These are phyloP conservation scores for Lichenothelia convexa DNA, from an alignment of 495 filamentous ascomycete species.

Conservation along the genomic window DNA sequence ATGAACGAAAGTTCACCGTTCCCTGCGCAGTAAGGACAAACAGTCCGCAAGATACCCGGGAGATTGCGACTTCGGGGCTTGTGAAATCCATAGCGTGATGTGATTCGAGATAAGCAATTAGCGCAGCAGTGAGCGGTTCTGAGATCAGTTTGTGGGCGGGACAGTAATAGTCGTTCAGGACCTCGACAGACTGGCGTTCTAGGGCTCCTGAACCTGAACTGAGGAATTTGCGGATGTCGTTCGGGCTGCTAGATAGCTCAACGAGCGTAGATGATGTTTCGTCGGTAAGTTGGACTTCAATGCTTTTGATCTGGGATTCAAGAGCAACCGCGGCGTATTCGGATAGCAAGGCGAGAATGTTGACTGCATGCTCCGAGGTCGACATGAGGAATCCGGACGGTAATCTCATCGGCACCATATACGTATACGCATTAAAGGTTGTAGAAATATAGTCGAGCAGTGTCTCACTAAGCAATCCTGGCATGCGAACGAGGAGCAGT, in stretches of 20 bases:
- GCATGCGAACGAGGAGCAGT: slow-evolving; percentile 19
- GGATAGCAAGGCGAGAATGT: not conserved
- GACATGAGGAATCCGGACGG: slow-evolving; percentile 12
- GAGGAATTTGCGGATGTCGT: slow-evolving; percentile 15
- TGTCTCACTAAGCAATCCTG: slow-evolving; percentile 14
- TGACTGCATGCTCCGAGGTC: slow-evolving; percentile 11
- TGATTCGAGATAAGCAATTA: slow-evolving; percentile 12
- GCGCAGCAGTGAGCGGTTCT: slow-evolving; percentile 15
- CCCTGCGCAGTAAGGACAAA: slow-evolving; percentile 14
- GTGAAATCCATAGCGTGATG: slow-evolving; percentile 17
- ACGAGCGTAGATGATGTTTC: slow-evolving; percentile 9
- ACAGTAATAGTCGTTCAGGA: slow-evolving; percentile 2
- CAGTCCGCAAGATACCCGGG: slow-evolving; percentile 11
- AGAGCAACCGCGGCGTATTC: not conserved
- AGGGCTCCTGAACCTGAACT: slow-evolving; percentile 3
- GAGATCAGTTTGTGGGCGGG: not conserved
- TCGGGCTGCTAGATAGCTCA: slow-evolving; percentile 14
- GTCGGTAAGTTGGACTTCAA: slow-evolving; percentile 18
- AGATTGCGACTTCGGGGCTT: slow-evolving; percentile 12
- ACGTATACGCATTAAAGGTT: slow-evolving; percentile 16
- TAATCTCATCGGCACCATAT: slow-evolving; percentile 12
- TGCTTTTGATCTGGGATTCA: slow-evolving; percentile 4
- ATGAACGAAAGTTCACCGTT: slow-evolving; percentile 9
- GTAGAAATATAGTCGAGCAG: slow-evolving; percentile 18
- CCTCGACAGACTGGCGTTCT: not conserved